A percentile compares a stretch with the other conserved stretches of the same genome.
Evolutionary conservation across 1,284 basidiomycete genomes (phyloP).

Genomic region (Leccinum griseonigrum): DNA sequence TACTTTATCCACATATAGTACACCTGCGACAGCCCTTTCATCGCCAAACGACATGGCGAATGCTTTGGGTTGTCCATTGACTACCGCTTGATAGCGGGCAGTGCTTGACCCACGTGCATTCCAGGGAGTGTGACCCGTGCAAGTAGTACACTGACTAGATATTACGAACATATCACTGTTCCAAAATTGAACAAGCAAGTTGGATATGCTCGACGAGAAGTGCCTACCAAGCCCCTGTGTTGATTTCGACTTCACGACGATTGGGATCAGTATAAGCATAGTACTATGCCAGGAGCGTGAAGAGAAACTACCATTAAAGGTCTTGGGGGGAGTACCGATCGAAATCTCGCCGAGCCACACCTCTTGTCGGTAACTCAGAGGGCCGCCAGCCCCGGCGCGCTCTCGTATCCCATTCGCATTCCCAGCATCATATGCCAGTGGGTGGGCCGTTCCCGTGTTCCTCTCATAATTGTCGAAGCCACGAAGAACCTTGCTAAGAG

Average conservation of each 20-base stretch:
- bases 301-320: no score
- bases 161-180: neutral
- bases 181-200: neutral
- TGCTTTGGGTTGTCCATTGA: no score
- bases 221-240: no score
- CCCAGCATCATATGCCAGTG: neutral
- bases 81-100: neutral
- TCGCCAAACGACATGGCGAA: neutral
- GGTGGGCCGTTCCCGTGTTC: neutral
- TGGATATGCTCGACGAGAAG: neutral
- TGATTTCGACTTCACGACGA: neutral
- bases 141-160: neutral
- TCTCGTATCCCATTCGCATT: neutral
- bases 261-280: no score
- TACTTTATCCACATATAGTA: neutral
- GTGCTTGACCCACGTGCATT: neutral
- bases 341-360: neutral
- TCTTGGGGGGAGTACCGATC: no score
- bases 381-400: no score
- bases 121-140: neutral
- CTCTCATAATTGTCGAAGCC: neutral
- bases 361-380: neutral
- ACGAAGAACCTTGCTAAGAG: neutral
- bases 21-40: neutral
- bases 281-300: neutral